phyloP scores from a whole-genome alignment of 2,329 filamentous ascomycete species.

The Sclerotinia glacialis region DNA sequence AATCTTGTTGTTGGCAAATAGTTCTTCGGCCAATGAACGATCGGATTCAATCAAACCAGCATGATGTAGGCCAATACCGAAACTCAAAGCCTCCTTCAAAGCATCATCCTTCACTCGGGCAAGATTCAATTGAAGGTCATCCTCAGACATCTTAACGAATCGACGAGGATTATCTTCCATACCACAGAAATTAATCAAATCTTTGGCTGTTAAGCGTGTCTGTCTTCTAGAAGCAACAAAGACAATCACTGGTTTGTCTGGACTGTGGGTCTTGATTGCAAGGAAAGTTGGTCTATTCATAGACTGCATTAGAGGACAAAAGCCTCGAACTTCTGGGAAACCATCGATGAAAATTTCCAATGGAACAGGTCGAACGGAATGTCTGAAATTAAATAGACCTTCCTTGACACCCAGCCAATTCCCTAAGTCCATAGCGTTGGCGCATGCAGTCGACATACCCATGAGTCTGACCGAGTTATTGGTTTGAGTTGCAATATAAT shows the following conservation, averaged over 20 bases:
- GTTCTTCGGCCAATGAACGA: constrained; percentile 83
- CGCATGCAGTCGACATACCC: constrained; percentile 99
- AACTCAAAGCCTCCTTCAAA: constrained; percentile 88
- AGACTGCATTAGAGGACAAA: constrained; percentile 96
- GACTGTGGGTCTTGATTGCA: constrained; percentile 94
- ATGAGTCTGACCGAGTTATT: constrained; percentile 84
- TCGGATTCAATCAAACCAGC: constrained; percentile 95
- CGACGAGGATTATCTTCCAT: constrained; percentile 97
- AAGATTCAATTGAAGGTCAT: constrained; percentile 87
- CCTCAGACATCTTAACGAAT: constrained; percentile 91
- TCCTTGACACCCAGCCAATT: constrained; percentile 98
- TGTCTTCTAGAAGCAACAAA: constrained; percentile 95
- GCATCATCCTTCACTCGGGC: constrained; percentile 88
- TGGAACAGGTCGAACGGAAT: constrained; percentile 94
- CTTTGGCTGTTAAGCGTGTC: constrained; percentile 90
- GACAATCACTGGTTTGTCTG: constrained; percentile 95
- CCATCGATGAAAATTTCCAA: constrained; percentile 97
- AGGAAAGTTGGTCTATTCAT: constrained; percentile 98
- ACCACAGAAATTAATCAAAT: constrained; percentile 94
- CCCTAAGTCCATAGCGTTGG: constrained; percentile 87
- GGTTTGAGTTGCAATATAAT: constrained; percentile 94
- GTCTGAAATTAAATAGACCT: constrained; percentile 92
- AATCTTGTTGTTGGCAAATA: constrained; percentile 97
- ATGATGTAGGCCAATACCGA: constrained; percentile 95
- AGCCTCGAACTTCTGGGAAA: constrained; percentile 90